Percentiles rank a stretch among this genome's conserved stretches.
These are phyloP conservation scores for Ilyonectria sp. DNA, from an alignment of 2,329 filamentous ascomycete genomes.

Conservation along the genomic window DNA sequence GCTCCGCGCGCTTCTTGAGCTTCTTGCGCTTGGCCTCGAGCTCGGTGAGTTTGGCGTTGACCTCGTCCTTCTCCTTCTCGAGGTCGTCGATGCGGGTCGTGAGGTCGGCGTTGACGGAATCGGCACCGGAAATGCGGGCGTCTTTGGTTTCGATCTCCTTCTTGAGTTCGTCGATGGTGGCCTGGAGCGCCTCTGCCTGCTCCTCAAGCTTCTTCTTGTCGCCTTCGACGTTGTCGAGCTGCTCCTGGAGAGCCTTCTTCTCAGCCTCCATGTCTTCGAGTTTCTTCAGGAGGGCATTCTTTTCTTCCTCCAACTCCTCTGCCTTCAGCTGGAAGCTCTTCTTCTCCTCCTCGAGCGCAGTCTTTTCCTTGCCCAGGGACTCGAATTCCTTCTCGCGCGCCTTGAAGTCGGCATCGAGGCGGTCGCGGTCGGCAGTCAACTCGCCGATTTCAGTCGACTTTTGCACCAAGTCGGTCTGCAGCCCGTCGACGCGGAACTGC, in stretches of 20 bases:
- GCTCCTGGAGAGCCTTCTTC: slow-evolving; percentile 41
- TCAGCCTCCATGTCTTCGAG: slow-evolving; percentile 41
- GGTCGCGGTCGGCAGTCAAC: slow-evolving; percentile 44
- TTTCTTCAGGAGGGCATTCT: slow-evolving; percentile 39
- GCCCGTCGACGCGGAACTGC: slow-evolving; percentile 43
- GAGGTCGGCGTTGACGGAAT: slow-evolving; percentile 44
- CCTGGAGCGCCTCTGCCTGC: slow-evolving; percentile 37
- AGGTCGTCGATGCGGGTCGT: slow-evolving; percentile 44
- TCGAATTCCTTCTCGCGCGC: slow-evolving; percentile 40
- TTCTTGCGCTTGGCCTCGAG: slow-evolving; percentile 44
- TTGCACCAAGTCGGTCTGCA: slow-evolving; percentile 44
- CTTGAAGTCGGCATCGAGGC: slow-evolving; percentile 39
- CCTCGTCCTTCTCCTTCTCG: slow-evolving; percentile 44
- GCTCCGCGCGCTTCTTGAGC: slow-evolving; percentile 44
- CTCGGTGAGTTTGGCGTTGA: slow-evolving; percentile 41
- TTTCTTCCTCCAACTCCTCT: slow-evolving; percentile 42
- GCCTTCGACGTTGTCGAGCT: slow-evolving; percentile 7
- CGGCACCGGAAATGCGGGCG: slow-evolving; percentile 39
- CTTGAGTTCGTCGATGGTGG: slow-evolving; percentile 42
- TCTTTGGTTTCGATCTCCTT: slow-evolving; percentile 45
- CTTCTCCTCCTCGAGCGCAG: slow-evolving; percentile 30
- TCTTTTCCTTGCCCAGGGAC: slow-evolving; percentile 29
- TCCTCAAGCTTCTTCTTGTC: slow-evolving; percentile 30
- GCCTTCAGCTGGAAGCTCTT: slow-evolving; percentile 18
- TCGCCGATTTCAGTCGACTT: slow-evolving; percentile 44